A percentile compares a stretch with the other conserved stretches of the same genome.
Evolutionary conservation across 257 asterid genomes (phyloP).

Genomic region (Dorcoceras hygrometricum): DNA sequence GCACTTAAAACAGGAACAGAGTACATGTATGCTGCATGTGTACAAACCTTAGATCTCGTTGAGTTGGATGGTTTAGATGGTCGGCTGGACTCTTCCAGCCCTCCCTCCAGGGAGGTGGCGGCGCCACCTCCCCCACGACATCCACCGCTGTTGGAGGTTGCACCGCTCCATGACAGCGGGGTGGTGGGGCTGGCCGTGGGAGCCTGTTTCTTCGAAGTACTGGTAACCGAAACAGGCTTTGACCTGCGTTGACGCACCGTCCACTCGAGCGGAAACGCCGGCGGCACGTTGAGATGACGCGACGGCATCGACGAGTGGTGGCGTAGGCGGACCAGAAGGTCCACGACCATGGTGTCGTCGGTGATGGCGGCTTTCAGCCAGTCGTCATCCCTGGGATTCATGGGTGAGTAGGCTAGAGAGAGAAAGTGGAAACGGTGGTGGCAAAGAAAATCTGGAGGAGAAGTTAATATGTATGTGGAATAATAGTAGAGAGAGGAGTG

Average conservation of each 20-base stretch:
- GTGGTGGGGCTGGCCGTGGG: slow-evolving; percentile 69
- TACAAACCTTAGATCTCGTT: slow-evolving; percentile 66
- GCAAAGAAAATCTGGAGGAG: slow-evolving; percentile 47
- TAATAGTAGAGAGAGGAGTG: background rate
- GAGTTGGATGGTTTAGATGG: slow-evolving; percentile 25
- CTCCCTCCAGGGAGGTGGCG: slow-evolving; percentile 1
- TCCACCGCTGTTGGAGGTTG: slow-evolving; percentile 55
- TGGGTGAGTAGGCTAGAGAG: background rate
- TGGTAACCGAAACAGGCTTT: slow-evolving; percentile 30
- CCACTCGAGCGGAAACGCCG: slow-evolving; percentile 46
- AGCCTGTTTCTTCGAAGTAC: slow-evolving; percentile 30
- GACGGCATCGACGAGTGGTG: slow-evolving; percentile 1
- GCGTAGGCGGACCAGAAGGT: background rate
- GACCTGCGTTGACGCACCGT: slow-evolving; percentile 74
- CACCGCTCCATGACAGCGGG: slow-evolving; percentile 71
- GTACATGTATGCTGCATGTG: background rate
- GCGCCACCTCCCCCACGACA: slow-evolving; percentile 40
- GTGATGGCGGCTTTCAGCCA: background rate
- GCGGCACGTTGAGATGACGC: slow-evolving; percentile 14
- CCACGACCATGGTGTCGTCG: slow-evolving; percentile 7
- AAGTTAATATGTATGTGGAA: slow-evolving; percentile 5
- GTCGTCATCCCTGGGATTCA: background rate
- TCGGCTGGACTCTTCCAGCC: slow-evolving; percentile 42
- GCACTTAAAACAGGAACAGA: background rate
- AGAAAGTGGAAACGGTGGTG: slow-evolving; percentile 40